Evolutionary conservation across 1,139 yeast species (phyloP).

Genomic region (Debaryomyces sp.): DNA sequence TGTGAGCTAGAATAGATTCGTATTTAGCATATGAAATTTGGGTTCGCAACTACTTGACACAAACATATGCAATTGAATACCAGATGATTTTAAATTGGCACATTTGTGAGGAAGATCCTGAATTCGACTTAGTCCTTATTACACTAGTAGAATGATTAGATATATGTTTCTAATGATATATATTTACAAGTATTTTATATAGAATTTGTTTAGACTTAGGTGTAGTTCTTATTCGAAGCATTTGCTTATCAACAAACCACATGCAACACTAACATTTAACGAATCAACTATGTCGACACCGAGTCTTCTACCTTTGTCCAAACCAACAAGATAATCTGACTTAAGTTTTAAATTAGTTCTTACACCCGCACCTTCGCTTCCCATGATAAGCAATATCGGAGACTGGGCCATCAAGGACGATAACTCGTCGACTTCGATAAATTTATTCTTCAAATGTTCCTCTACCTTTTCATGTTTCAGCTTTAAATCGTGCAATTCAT

Average conservation of each 20-base stretch:
- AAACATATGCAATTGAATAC: too few species aligned
- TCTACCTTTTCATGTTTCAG: conserved; percentile 22
- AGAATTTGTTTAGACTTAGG: not conserved
- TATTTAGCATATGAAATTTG: not conserved
- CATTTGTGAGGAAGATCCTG: not conserved
- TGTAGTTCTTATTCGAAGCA: conserved; percentile 12
- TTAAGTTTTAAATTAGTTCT: conserved; percentile 63
- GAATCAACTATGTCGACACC: conserved; percentile 64
- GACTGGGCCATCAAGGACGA: conserved; percentile 40
- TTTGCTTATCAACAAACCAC: conserved; percentile 63
- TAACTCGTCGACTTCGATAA: conserved; percentile 46
- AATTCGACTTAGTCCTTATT: not conserved
- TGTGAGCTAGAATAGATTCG: not conserved
- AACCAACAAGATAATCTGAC: conserved; percentile 66
- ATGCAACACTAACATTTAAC: conserved; percentile 87
- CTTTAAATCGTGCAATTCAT: conserved; percentile 22
- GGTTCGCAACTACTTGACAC: not conserved
- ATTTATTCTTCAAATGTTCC: conserved; percentile 29
- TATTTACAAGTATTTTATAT: not conserved
- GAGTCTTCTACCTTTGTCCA: conserved; percentile 39
- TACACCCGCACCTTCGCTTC: conserved; percentile 85
- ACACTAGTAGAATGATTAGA: not conserved
- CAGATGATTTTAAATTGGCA: not conserved
- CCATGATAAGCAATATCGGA: conserved; percentile 76
- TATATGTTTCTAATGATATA: not conserved